Evolutionary conservation across 2,329 filamentous ascomycete genomes (phyloP).

Genomic region (Ophiostoma sp.): DNA sequence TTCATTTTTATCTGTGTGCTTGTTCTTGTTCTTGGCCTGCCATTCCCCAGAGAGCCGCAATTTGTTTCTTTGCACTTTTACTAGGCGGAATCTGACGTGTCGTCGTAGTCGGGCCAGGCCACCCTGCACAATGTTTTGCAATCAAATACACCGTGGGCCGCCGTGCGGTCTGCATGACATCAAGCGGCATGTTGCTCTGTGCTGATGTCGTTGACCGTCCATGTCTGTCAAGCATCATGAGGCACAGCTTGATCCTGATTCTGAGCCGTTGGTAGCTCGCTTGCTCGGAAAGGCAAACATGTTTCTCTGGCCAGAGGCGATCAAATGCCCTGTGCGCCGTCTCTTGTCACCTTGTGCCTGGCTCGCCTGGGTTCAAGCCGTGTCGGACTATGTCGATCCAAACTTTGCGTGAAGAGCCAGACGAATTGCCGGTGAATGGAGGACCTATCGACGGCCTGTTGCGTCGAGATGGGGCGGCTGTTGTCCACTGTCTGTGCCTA

Average conservation of each 20-base stretch:
- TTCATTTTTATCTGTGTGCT: not conserved
- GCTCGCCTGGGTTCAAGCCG: not conserved
- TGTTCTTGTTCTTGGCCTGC: too few relatives aligned
- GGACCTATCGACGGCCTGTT: not conserved
- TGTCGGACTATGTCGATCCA: conserved; percentile 7
- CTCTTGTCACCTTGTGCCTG: not conserved
- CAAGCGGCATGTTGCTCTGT: not conserved
- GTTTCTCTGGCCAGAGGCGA: not conserved
- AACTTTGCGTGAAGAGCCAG: not conserved
- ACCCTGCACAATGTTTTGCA: conserved; percentile 8
- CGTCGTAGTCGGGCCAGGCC: conserved; percentile 2
- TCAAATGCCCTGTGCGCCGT: not conserved
- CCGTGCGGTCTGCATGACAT: conserved; percentile 2
- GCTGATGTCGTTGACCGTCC: not conserved
- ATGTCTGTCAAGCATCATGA: not conserved
- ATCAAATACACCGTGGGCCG: not conserved
- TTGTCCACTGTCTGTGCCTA: not conserved
- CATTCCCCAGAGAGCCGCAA: not conserved
- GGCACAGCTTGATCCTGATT: not conserved
- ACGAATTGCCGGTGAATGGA: not conserved
- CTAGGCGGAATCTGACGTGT: not conserved
- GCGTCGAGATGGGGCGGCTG: not conserved
- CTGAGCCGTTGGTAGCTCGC: too few relatives aligned
- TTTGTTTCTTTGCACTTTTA: not conserved
- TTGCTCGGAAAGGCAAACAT: not conserved